Base-by-base conservation (phyloP, 768 basidiomycete species). In the Leucosporidium scottii region DNA sequence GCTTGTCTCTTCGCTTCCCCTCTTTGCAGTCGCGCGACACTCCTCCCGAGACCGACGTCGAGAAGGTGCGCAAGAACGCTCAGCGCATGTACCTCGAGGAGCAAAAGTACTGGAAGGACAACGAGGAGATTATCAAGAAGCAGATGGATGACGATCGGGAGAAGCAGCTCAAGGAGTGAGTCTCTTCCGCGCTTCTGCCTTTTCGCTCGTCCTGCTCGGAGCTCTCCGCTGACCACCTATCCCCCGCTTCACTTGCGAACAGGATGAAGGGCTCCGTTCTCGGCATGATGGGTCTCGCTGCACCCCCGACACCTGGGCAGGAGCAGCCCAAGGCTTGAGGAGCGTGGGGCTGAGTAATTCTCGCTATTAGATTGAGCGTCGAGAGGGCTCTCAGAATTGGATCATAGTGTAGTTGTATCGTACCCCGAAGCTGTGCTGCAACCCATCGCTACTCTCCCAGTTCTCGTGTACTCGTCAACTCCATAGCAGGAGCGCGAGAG, bases 61-160 rank as follows among this genome's bases (percentile, higher is more conserved):
- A 75, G 62, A 62, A 66, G 63, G 50, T 64, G 28, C 68, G 74
- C 53, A 74, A 74, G 34, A 81, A 83, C 68, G 84, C 83, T 18
- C 84, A 85, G 73, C 76, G 74, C 47, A 78, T 80, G 58, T 85
- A 85, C 78, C 78, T 75, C 65, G 83, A 84, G 65, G 84, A 85
- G 67, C 81, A 83, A 65, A 80, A 82, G 61, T 84, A 83, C 73
- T 81, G 85, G 69, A 77, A 77, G 44, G 74, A 82, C 50, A 81
- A 85, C 78, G 84, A 82, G 75, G 80, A 72, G 44, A 79, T 82
- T 59, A 83, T 85, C 69, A 82, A 85, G 68, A 76, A 79, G 62
- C 62, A 80, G 74, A 76, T 85, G 72, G 83, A 84, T 73, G 84
- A 84, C 61, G 83, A 84, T 53, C 79, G 77, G 62, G 79, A 85